Conservation (phyloP, 78 protist genomes). For the Pelomyxa schiedti region DNA sequence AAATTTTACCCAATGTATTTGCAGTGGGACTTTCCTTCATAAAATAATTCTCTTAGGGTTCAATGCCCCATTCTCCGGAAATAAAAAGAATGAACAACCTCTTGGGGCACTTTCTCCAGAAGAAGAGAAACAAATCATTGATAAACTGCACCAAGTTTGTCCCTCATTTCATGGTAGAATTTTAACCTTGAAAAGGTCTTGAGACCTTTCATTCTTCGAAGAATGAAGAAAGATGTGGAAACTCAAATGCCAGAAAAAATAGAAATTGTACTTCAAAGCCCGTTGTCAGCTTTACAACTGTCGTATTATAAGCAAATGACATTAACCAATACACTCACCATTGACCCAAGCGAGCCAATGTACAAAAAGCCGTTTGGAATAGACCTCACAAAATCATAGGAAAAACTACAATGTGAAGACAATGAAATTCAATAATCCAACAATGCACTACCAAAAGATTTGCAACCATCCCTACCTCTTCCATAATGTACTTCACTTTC, state of each 20-base stretch:
- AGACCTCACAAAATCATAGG: not conserved
- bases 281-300: constrained; percentile 56
- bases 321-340: constrained; percentile 13
- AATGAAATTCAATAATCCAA: constrained; percentile 50
- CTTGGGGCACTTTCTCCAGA: too few species aligned
- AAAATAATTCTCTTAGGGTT: constrained; percentile 74
- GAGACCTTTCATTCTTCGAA: constrained; percentile 78
- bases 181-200: constrained; percentile 11
- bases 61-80: constrained; percentile 72
- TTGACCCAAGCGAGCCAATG: constrained; percentile 18
- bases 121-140: constrained; percentile 7
- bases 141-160: constrained; percentile 56
- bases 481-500: not conserved
- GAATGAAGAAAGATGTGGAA: constrained; percentile 81
- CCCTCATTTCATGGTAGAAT: constrained; percentile 40
- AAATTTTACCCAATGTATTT: constrained; percentile 64
- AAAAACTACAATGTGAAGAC: not conserved
- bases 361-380: not conserved
- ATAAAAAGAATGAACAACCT: too few species aligned
- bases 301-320: constrained; percentile 34
- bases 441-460: constrained; percentile 91
- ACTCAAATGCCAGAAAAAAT: constrained; percentile 68
- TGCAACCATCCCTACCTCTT: constrained; percentile 95
- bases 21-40: too few species aligned
- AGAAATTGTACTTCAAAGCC: constrained; percentile 68